Base-by-base conservation (phyloP, 345 rosid genomes). In the Rhodamnia rubescens region DNA sequence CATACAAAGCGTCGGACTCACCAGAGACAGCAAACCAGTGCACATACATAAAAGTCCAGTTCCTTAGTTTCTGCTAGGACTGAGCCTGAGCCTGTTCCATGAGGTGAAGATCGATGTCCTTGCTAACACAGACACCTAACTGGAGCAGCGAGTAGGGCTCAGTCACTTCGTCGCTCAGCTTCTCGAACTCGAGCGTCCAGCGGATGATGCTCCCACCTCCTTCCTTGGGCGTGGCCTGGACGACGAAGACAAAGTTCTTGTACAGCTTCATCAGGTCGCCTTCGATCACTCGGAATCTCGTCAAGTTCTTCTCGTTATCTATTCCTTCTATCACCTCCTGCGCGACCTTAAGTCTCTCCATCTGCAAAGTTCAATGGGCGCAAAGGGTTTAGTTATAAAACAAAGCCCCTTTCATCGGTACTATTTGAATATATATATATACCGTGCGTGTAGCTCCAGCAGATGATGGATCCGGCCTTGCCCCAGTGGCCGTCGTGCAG, bases 401-500 rank as follows among this genome's bases (percentile, higher is more conserved):
- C 10, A 20, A 54, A 54, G 57, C 24, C 24, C 57, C 3, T 20
- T 54, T 21, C 57, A 53, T 53, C 2, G 6, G 54, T 53, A 52
- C 14, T n/a, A 5, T n/a, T 50, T 22, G 42, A 26, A 27, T 56
- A 47, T 12, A 36, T 56, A 47, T 12, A 36, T 36, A 22, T 87
- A 90, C 93, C 92, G 36, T 81, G 90, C 26, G 69, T 40, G 58
- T 88, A 90, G 81, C 84, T 84, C 89, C 91, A 90, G 86, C 29
- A n/a, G 89, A 89, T 40, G 26, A 90, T 54, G 32, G 86, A n/a
- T 29, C 91, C 93, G 1, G 59, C 44, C 11, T 83, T 88, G 0
- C 93, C 91, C 89, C 87, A 89, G 0, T 88, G 87, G 22, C 93
- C 93, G 27, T 90, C 85, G 84, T 90, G 91, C 22, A 90, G 53